Evolutionary conservation across 345 rosid species (phyloP), one percentile per base, ranked within the genome.

Genomic region (Populus nigra): DNA sequence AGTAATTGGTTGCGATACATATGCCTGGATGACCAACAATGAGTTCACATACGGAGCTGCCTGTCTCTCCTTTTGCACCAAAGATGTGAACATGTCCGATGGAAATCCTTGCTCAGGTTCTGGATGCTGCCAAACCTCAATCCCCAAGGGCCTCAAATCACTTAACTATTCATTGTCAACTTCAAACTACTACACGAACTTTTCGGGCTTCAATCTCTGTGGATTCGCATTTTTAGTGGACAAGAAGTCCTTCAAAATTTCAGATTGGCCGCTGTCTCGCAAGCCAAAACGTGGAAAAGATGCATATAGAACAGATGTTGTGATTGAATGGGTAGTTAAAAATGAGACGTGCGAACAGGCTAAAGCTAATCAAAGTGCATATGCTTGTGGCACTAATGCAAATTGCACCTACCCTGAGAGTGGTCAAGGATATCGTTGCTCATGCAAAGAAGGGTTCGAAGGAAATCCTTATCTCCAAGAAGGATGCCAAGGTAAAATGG

Each of bases 1-100:
- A 5, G 84, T 50, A 3, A 50, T 78, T 27, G 83, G 87, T 13
- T 84, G 87, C 6, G 80, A 81, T 68, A 81, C 80, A 5, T 0
- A 5, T 1, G 73, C 70, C 13, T 0, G 6, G 22, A 71, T 79
- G 73, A 29, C 1, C 10, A 76, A 82, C 53, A 0, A 7, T 0
- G 36, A 13, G 0, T 2, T 0, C 0, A 68, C 8, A 1, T 79
- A 74, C 7, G 68, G 73, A 7, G 79, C 79, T 9, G 80, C 77
- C 9, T 82, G 88, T 43, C 0, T 35, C 23, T 53, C 85, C 39
- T 0, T 77, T 0, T 82, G 85, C 73, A 29, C 31, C 17, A 43
- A 22, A 16, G 1, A 20, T 2, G 29, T 1, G 23, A 16, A 20
- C 3, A 9, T 41, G 20, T 39, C 59, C 0, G 38, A 57, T 0